Evolutionary conservation across 371 early-diverging fungal species (phyloP).

Genomic region (Gilbertella persicaria): DNA sequence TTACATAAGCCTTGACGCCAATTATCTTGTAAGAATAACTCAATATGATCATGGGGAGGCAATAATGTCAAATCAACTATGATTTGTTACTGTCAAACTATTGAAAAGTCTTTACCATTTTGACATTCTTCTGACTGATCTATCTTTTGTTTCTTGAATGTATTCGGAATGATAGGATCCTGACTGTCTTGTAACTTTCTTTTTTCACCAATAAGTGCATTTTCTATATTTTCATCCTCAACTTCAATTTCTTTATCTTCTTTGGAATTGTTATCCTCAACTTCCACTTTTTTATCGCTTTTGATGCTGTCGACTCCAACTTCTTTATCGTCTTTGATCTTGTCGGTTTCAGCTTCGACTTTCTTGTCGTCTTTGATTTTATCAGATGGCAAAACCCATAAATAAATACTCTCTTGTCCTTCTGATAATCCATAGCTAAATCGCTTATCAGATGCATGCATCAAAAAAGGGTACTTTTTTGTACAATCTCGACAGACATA

Average conservation of each 20-base stretch:
- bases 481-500: constrained; percentile 82
- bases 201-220: constrained; percentile 11
- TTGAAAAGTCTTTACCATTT: constrained; percentile 8
- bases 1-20: constrained; percentile 54
- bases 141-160: constrained; percentile 7
- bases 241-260: background rate
- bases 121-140: constrained; percentile 4
- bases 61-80: constrained; percentile 16
- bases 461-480: constrained; percentile 57
- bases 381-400: constrained; percentile 27
- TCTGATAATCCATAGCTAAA: constrained; percentile 54
- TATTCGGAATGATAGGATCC: background rate
- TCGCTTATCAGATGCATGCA: constrained; percentile 45
- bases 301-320: too few species aligned
- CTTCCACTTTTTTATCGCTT: too few species aligned
- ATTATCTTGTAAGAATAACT: constrained; percentile 50
- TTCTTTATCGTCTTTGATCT: too few species aligned
- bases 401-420: constrained; percentile 17
- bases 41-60: constrained; percentile 26
- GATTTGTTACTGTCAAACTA: background rate
- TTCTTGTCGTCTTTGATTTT: background rate
- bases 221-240: background rate
- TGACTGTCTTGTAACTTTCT: constrained; percentile 8
- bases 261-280: background rate
- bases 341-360: background rate